A percentile compares a stretch with the other conserved stretches of the same genome.
These are phyloP conservation scores for Alternaria triticina DNA, from an alignment of 2,329 filamentous ascomycete genomes.

Conservation along the genomic window DNA sequence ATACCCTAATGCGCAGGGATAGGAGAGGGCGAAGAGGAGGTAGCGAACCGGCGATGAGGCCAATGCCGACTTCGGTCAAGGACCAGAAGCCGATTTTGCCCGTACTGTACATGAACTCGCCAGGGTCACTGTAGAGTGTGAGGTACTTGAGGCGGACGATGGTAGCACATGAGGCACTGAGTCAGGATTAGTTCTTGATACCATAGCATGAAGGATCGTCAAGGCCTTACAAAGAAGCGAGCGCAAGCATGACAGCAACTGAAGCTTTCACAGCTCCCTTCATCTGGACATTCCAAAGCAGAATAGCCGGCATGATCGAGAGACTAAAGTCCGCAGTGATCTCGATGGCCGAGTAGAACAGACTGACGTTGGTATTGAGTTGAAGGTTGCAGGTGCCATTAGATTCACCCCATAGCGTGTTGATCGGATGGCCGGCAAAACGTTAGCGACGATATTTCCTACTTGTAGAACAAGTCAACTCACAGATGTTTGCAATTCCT, in stretches of 20 bases:
- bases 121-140: slow-evolving; percentile 48
- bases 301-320: slow-evolving; percentile 23
- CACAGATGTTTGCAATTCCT: slow-evolving; percentile 30
- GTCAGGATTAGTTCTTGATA: background rate
- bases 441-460: background rate
- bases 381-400: slow-evolving; percentile 24
- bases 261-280: slow-evolving; percentile 50
- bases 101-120: slow-evolving; percentile 51
- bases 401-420: slow-evolving; percentile 29
- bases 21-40: slow-evolving; percentile 55
- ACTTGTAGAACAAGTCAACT: background rate
- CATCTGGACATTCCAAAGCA: slow-evolving; percentile 34
- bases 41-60: slow-evolving; percentile 55
- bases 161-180: slow-evolving; percentile 46
- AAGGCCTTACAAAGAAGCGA: slow-evolving; percentile 50
- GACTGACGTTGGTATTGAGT: slow-evolving; percentile 27
- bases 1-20: slow-evolving; percentile 20
- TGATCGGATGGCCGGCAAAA: slow-evolving; percentile 19
- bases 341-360: slow-evolving; percentile 31
- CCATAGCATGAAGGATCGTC: background rate
- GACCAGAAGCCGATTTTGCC: slow-evolving; percentile 55
- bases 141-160: slow-evolving; percentile 54
- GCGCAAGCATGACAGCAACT: slow-evolving; percentile 48
- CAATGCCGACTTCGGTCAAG: slow-evolving; percentile 54
- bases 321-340: slow-evolving; percentile 28